Evolutionary conservation across 2,329 filamentous ascomycete species (phyloP).

Genomic region (Phaeosphaeria sp.): DNA sequence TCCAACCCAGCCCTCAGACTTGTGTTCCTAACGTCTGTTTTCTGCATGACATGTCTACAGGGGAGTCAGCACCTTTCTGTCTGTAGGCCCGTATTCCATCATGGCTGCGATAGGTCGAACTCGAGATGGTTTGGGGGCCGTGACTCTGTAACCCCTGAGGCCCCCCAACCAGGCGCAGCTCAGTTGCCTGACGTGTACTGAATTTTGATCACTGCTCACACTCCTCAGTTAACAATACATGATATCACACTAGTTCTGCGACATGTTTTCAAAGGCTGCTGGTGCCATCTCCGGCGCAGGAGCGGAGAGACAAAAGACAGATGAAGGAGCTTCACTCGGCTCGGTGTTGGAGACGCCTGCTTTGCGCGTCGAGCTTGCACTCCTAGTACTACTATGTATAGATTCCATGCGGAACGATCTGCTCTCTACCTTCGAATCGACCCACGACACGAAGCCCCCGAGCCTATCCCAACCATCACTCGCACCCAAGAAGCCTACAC

Average conservation of each 20-base stretch:
- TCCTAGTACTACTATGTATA: constrained; percentile 55
- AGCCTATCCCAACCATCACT: constrained; percentile 7
- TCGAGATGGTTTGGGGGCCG: background rate
- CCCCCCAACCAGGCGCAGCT: constrained; percentile 3
- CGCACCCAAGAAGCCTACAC: constrained; percentile 13
- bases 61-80: background rate
- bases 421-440: constrained; percentile 33
- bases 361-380: constrained; percentile 52
- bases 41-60: background rate
- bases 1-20: background rate
- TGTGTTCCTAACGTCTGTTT: background rate
- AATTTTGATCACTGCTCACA: background rate
- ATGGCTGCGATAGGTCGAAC: background rate
- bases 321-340: constrained; percentile 40
- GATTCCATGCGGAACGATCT: constrained; percentile 50
- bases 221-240: background rate
- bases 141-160: background rate
- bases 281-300: constrained; percentile 28
- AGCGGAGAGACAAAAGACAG: constrained; percentile 18
- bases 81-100: background rate
- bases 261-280: constrained; percentile 31
- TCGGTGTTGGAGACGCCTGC: constrained; percentile 50
- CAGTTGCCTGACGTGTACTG: background rate
- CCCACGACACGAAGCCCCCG: constrained; percentile 19
- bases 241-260: background rate